These are phyloP conservation scores for Clitoria ternatea DNA, from an alignment of 306 rosid species.

Conservation along the genomic window DNA sequence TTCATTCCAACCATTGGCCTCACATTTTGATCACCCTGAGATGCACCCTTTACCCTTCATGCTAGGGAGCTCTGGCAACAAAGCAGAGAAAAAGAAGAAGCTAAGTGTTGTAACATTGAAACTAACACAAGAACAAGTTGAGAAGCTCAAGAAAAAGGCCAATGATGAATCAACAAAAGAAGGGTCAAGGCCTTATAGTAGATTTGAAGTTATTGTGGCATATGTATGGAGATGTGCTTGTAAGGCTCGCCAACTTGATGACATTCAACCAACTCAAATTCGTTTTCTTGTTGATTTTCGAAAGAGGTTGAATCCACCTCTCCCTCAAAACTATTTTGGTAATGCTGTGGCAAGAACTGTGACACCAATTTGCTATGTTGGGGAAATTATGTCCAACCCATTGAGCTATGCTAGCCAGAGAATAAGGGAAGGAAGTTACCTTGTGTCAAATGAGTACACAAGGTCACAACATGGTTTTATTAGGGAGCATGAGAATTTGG, in stretches of 20 bases:
- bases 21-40: no score
- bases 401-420: neutral
- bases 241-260: neutral
- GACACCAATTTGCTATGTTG: neutral
- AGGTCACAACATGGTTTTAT: neutral
- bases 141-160: neutral
- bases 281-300: neutral
- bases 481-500: neutral
- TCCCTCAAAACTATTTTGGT: slow-evolving; percentile 13
- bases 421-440: neutral
- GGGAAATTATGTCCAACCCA: neutral
- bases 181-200: neutral
- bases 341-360: neutral
- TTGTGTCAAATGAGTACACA: neutral
- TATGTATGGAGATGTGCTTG: slow-evolving; percentile 20
- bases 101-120: neutral
- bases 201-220: slow-evolving; percentile 11
- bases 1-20: no score
- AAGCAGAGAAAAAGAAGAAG: neutral
- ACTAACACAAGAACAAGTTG: slow-evolving; percentile 2
- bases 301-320: neutral
- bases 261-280: neutral
- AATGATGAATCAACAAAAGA: neutral
- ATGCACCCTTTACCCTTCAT: neutral
- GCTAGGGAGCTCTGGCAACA: neutral